These are phyloP conservation scores for Aspergillus terreus DNA, from an alignment of 2,329 filamentous ascomycete species.

Conservation along the genomic window DNA sequence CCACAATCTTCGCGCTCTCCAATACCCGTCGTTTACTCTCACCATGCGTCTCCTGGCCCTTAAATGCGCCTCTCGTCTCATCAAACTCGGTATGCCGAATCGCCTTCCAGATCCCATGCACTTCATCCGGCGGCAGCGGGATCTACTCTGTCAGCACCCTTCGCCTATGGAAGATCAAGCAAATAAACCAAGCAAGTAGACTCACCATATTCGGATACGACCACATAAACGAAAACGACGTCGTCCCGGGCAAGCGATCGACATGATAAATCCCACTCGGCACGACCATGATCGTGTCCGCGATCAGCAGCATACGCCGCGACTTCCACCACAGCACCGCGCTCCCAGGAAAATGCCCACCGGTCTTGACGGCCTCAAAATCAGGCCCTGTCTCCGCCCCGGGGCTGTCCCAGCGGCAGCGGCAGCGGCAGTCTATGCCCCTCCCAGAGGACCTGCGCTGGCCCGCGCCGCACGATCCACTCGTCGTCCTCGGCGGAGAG, in stretches of 20 bases:
- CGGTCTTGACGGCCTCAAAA: conserved; percentile 63
- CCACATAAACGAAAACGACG: conserved; percentile 69
- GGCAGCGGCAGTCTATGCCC: conserved; percentile 35
- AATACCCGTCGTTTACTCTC: conserved; percentile 63
- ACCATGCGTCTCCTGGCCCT: conserved; percentile 57
- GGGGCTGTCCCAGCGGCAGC: background rate
- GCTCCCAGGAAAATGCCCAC: conserved; percentile 77
- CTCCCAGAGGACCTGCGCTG: conserved; percentile 27
- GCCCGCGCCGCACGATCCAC: conserved; percentile 56
- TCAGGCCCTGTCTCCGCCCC: conserved; percentile 30
- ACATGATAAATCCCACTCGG: conserved; percentile 41
- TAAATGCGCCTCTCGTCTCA: conserved; percentile 66
- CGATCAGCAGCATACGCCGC: conserved; percentile 64
- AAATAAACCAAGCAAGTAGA: conserved; percentile 5
- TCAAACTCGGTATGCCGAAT: conserved; percentile 60
- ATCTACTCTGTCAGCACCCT: conserved; percentile 49
- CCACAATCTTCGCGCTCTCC: conserved; percentile 74
- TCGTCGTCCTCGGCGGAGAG: conserved; percentile 60
- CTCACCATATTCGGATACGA: conserved; percentile 61
- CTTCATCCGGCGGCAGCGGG: conserved; percentile 61
- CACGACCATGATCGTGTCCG: conserved; percentile 72
- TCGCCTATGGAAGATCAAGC: too few species aligned
- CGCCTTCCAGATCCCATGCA: conserved; percentile 67
- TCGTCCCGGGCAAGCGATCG: conserved; percentile 41
- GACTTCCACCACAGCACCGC: conserved; percentile 61